Percentiles rank a stretch among this genome's conserved stretches.
These are phyloP conservation scores for Chytriomyces sp. DNA, from an alignment of 192 early-diverging fungal species.

Conservation along the genomic window DNA sequence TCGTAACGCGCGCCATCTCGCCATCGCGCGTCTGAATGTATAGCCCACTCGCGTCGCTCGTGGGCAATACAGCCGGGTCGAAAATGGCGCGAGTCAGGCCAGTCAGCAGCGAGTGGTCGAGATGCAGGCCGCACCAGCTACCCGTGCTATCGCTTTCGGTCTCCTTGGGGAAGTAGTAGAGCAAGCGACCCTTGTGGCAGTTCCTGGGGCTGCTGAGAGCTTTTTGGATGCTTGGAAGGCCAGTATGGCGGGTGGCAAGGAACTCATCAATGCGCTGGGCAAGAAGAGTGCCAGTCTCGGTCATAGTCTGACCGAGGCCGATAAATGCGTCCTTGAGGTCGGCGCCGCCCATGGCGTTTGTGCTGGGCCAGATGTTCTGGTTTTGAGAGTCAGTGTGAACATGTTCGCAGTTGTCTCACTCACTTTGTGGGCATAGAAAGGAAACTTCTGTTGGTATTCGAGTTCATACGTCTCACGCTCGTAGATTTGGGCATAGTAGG, in stretches of 20 bases:
- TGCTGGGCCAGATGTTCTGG: conserved; percentile 64
- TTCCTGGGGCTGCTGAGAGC: conserved; percentile 40
- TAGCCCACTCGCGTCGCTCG: conserved; percentile 54
- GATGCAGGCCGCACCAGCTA: conserved; percentile 73
- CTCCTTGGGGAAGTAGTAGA: conserved; percentile 67
- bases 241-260: conserved; percentile 35
- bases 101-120: conserved; percentile 69
- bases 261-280: conserved; percentile 62
- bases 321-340: conserved; percentile 30
- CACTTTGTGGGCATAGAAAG: neutral
- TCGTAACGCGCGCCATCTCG: conserved; percentile 50
- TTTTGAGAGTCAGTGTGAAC: too few species aligned
- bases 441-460: neutral
- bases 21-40: conserved; percentile 60
- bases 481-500: conserved; percentile 53
- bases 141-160: conserved; percentile 35
- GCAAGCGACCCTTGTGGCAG: conserved; percentile 60
- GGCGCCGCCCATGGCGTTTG: neutral
- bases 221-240: conserved; percentile 45
- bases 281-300: conserved; percentile 57
- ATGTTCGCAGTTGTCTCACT: too few species aligned
- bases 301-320: conserved; percentile 59
- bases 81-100: conserved; percentile 68
- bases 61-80: conserved; percentile 6
- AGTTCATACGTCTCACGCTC: neutral